Base-by-base conservation (phyloP, 805 yeast species). In the Wickerhamomyces xylosicus region DNA sequence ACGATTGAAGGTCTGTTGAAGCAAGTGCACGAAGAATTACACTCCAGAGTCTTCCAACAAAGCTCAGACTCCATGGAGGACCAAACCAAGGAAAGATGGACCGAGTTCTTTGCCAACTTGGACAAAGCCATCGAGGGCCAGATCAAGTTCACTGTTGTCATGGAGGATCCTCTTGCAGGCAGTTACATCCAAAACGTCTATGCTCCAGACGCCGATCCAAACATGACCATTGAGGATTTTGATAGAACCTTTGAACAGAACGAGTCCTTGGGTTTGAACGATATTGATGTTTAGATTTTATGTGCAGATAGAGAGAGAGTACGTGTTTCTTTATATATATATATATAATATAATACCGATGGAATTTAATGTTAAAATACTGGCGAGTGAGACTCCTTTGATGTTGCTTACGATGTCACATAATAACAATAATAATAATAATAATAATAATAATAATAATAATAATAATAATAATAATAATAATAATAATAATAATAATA, bases 201-300 rank as follows among this genome's bases (percentile, higher is more conserved):
- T 56, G 99, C 99, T 28, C 99, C 99, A 20, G 99, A 92, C 63
- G 74, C 75, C 33, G 99, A 92, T 63, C 99, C 99, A 47, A 85
- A 90, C 58, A 92, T 92, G 97, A 69, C 59, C 33, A 74, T 84
- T 44, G 95, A 83, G 62, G 96, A 92, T 41, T 85, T 76, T 50
- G 95, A 86, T 49, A 83, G 99, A 68, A 79, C 95, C 2, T 66
- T 69, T 32, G 82, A 85, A 53, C 94, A 89, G 61, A 87, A 92
- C 57, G 98, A 92, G 56, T 90, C 82, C 33, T 71, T 92, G 47
- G 99, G 99, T 18, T 67, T 92, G 55, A 68, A 61, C 36, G 67
- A 64, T 42, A 67, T 67, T 56, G 54, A 54, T 36, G 66, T 62
- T 34, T 25, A 25, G 29, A 21, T 21, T 10, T 10, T 21, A n/a